Conservation (phyloP, 805 yeast genomes). For the Candida hispaniensis region DNA sequence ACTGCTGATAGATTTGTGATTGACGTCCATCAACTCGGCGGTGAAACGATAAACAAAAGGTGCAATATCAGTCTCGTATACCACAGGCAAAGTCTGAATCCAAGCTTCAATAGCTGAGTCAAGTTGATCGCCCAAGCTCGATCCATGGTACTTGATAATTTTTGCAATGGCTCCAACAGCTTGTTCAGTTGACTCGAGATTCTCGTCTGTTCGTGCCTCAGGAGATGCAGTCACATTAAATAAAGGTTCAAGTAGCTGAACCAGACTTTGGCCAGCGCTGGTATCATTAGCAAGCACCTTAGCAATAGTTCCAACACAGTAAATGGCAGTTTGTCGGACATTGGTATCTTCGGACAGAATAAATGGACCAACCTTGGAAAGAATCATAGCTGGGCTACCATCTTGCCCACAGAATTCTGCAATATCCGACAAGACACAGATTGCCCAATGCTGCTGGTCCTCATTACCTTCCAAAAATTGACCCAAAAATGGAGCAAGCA, state of each 20-base stretch:
- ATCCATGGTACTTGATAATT: conserved; percentile 55
- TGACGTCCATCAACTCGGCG: conserved; percentile 54
- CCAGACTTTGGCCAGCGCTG: conserved; percentile 56
- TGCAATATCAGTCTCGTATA: conserved; percentile 82
- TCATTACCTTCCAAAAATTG: conserved; percentile 52
- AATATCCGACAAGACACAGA: conserved; percentile 69
- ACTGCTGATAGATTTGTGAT: conserved; percentile 46
- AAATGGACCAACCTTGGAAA: conserved; percentile 59
- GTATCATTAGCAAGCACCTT: too few relatives aligned
- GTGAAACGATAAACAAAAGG: conserved; percentile 70
- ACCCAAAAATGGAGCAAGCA: conserved; percentile 51
- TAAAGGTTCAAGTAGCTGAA: conserved; percentile 61
- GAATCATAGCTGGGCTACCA: conserved; percentile 56
- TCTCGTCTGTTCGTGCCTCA: conserved; percentile 78
- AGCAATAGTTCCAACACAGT: conserved; percentile 77
- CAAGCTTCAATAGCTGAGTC: conserved; percentile 59
- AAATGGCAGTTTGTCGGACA: conserved; percentile 79
- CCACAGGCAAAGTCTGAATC: conserved; percentile 72
- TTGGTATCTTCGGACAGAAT: conserved; percentile 34
- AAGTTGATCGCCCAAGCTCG: conserved; percentile 42
- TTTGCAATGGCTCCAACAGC: conserved; percentile 76
- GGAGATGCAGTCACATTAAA: conserved; percentile 63
- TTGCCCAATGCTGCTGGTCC: conserved; percentile 64
- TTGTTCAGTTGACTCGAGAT: conserved; percentile 77
- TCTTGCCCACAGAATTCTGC: conserved; percentile 46